A percentile compares a stretch with the other conserved stretches of the same genome.
Conservation (phyloP, 2,329 filamentous ascomycete genomes). For the Colletotrichum filicis region DNA sequence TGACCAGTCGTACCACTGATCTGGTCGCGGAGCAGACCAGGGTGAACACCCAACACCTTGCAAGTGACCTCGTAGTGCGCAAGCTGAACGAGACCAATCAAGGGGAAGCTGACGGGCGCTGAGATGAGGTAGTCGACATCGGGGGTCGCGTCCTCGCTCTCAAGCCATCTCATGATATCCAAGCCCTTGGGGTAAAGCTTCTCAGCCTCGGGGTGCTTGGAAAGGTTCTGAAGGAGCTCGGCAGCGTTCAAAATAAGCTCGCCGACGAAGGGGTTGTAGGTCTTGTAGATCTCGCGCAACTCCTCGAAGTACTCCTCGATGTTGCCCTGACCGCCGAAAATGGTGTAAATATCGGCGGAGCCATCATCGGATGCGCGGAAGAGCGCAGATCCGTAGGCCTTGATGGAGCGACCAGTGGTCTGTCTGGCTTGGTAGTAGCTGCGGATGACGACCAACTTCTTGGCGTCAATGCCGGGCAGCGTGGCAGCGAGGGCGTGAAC, state of each 20-base stretch:
- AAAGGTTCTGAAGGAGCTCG: conserved; percentile 86
- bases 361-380: conserved; percentile 88
- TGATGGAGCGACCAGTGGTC: conserved; percentile 86
- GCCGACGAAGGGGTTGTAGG: conserved; percentile 90
- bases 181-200: conserved; percentile 98
- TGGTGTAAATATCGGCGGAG: conserved; percentile 87
- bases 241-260: conserved; percentile 85
- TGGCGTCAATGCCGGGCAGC: conserved; percentile 89
- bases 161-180: conserved; percentile 93
- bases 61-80: conserved; percentile 96
- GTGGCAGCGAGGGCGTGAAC: conserved; percentile 89
- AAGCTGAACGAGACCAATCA: conserved; percentile 96
- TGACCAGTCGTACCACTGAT: conserved; percentile 93
- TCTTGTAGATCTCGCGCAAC: conserved; percentile 88
- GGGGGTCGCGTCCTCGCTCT: conserved; percentile 87
- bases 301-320: conserved; percentile 99
- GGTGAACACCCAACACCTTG: conserved; percentile 88
- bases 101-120: conserved; percentile 92
- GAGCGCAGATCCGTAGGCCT: conserved; percentile 92
- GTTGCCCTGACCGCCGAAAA: conserved; percentile 97
- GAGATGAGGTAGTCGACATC: conserved; percentile 95
- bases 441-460: conserved; percentile 90
- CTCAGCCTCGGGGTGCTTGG: conserved; percentile 85
- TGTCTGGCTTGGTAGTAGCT: conserved; percentile 92
- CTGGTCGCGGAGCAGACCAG: conserved; percentile 86